Conservation (phyloP, 495 filamentous ascomycete genomes). For the Hypoxylon trugodes region DNA sequence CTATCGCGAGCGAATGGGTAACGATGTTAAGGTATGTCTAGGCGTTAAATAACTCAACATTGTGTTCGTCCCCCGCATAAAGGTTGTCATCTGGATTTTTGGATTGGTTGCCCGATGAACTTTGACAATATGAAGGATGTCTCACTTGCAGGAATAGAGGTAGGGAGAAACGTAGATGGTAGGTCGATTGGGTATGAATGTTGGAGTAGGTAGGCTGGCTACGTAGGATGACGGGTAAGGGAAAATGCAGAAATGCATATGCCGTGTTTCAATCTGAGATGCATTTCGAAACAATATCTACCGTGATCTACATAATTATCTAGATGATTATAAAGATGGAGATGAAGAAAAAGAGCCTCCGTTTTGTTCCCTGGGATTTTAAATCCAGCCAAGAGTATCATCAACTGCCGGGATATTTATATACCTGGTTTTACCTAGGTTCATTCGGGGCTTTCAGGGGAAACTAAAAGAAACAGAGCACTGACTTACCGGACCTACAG, state of each 20-base stretch:
- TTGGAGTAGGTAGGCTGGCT: no score
- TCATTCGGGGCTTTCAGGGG: constrained; percentile 3
- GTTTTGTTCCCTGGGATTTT: neutral
- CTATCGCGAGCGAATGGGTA: constrained; percentile 22
- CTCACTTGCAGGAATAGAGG: neutral
- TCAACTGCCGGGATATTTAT: constrained; percentile 32
- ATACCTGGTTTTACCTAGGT: no score
- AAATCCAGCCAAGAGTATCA: neutral
- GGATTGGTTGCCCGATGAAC: neutral
- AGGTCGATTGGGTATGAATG: constrained; percentile 20
- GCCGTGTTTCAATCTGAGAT: constrained; percentile 7
- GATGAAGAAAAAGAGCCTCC: constrained; percentile 14
- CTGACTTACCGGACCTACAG: no score
- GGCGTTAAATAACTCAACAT: constrained; percentile 32
- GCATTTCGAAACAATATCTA: neutral
- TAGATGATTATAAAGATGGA: no score
- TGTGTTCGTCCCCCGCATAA: constrained; percentile 25
- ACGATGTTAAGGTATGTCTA: constrained; percentile 13
- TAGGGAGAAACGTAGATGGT: neutral
- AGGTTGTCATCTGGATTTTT: neutral
- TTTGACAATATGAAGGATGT: constrained; percentile 1
- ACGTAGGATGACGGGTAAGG: constrained; percentile 3
- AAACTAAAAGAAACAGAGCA: neutral
- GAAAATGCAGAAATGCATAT: no score
- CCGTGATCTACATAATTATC: neutral